phyloP scores from a whole-genome alignment of 164 flowering plant species.

The Litsea cubeba region DNA sequence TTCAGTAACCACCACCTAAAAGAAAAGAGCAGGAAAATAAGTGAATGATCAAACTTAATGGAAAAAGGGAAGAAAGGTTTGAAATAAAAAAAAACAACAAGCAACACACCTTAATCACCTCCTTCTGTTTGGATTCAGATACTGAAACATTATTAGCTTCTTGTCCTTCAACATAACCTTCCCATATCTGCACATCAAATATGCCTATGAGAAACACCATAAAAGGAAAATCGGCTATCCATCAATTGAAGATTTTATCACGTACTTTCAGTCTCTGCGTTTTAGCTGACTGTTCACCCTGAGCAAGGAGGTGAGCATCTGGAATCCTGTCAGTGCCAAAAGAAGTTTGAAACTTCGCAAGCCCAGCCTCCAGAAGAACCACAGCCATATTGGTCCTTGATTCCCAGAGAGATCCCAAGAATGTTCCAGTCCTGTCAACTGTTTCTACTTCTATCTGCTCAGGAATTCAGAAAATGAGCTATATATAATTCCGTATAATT shows the following conservation, averaged over 20 bases:
- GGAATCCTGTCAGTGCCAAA: conserved; percentile 80
- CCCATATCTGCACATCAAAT: conserved; percentile 74
- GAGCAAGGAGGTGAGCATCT: conserved; percentile 71
- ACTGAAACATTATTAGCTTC: conserved; percentile 59
- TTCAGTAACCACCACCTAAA: conserved; percentile 87
- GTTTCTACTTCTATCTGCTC: conserved; percentile 92
- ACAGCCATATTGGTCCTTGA: conserved; percentile 63
- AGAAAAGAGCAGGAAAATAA: background rate
- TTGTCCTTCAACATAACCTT: conserved; percentile 87
- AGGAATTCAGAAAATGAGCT: background rate
- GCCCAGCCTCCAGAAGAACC: conserved; percentile 81
- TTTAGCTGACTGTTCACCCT: conserved; percentile 86
- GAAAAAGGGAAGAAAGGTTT: background rate
- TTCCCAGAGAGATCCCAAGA: conserved; percentile 96
- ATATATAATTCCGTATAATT: background rate
- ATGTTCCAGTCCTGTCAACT: conserved; percentile 93
- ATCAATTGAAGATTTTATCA: background rate
- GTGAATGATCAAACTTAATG: background rate
- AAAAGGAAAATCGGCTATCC: background rate
- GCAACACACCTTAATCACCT: conserved; percentile 71
- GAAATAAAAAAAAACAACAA: background rate
- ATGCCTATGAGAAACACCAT: background rate
- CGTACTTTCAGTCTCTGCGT: conserved; percentile 70
- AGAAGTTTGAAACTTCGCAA: conserved; percentile 73
- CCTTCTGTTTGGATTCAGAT: conserved; percentile 56